phyloP scores from a whole-genome alignment of 257 asterid genomes.

The Solanum ahanhuiri region DNA sequence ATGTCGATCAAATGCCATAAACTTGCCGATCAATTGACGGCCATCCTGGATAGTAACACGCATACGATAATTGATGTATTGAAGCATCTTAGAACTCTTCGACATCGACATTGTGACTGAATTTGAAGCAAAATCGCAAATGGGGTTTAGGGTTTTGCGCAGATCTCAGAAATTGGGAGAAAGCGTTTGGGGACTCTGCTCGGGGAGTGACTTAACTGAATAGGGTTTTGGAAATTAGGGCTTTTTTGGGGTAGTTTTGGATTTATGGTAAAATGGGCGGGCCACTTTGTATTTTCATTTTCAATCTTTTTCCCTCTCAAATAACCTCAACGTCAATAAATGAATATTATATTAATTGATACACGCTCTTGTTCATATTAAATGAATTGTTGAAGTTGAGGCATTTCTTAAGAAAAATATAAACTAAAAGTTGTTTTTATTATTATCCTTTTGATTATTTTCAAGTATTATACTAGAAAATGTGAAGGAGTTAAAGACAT shows the following conservation, averaged over 20 bases:
- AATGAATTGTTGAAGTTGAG: no score
- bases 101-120: constrained; percentile 80
- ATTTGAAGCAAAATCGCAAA: not conserved
- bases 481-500: no score
- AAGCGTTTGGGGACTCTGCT: not conserved
- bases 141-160: not conserved
- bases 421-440: no score
- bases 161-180: not conserved
- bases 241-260: not conserved
- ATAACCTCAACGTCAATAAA: no score
- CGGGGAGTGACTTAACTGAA: not conserved
- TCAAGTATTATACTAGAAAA: no score
- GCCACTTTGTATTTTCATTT: not conserved
- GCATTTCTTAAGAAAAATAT: no score
- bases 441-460: no score
- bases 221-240: not conserved
- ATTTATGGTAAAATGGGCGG: not conserved
- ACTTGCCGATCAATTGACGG: constrained; percentile 81
- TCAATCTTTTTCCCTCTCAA: not conserved
- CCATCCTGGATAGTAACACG: constrained; percentile 88
- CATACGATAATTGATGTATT: constrained; percentile 88
- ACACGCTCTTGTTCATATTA: no score
- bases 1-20: constrained; percentile 96
- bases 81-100: constrained; percentile 89
- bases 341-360: no score